Conservation (phyloP, 1,284 basidiomycete genomes). For the Pisolithus thermaeus region DNA sequence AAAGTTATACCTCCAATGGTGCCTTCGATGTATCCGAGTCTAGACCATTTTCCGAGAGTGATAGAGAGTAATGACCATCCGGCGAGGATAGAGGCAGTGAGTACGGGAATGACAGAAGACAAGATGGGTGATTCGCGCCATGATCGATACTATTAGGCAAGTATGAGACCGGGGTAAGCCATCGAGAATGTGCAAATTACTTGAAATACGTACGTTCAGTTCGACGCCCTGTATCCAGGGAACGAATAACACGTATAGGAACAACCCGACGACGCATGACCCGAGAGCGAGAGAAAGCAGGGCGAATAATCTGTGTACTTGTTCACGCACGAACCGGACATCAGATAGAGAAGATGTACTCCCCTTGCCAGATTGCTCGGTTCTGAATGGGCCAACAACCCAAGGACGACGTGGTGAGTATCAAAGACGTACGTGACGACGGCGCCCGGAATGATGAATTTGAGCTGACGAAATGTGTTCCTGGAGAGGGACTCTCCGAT, state of each 20-base stretch:
- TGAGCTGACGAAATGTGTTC: slow-evolving; percentile 61
- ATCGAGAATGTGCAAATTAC: slow-evolving; percentile 5
- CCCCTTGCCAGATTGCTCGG: slow-evolving; percentile 48
- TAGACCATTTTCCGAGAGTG: slow-evolving; percentile 59
- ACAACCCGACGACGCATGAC: slow-evolving; percentile 55
- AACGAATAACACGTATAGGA: slow-evolving; percentile 62
- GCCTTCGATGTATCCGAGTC: slow-evolving; percentile 57
- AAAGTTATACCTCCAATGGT: slow-evolving; percentile 50
- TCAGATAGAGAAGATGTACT: slow-evolving; percentile 16
- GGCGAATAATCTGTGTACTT: slow-evolving; percentile 41
- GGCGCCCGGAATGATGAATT: slow-evolving; percentile 66
- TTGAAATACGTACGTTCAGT: slow-evolving; percentile 49
- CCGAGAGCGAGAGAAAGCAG: slow-evolving; percentile 46
- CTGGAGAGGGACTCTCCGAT: slow-evolving; percentile 21
- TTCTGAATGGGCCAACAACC: slow-evolving; percentile 30
- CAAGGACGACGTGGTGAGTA: slow-evolving; percentile 46
- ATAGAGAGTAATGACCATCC: slow-evolving; percentile 62
- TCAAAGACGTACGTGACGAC: slow-evolving; percentile 54
- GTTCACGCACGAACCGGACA: not conserved
- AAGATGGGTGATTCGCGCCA: slow-evolving; percentile 59
- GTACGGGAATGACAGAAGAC: slow-evolving; percentile 53
- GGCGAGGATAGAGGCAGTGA: slow-evolving; percentile 61
- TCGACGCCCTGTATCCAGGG: slow-evolving; percentile 59
- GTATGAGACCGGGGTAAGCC: not conserved
- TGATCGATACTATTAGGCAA: slow-evolving; percentile 44